phyloP scores from a whole-genome alignment of 2,329 filamentous ascomycete species.

The Colletotrichum kahawae region DNA sequence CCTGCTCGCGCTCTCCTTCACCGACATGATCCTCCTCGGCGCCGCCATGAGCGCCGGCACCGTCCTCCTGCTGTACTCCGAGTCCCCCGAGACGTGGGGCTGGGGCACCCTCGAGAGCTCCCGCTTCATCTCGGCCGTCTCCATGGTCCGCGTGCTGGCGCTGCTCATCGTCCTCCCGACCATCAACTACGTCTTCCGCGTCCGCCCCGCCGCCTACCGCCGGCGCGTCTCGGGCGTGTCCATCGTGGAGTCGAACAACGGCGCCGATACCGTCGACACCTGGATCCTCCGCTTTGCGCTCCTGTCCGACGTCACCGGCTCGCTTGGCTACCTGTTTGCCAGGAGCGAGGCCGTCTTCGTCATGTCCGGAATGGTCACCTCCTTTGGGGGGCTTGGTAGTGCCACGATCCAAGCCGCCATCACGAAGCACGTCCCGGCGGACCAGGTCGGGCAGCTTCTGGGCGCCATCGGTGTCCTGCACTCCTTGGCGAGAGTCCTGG shows the following conservation, averaged over 20 bases:
- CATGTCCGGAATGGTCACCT: constrained; percentile 72
- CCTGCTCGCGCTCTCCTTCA: constrained; percentile 77
- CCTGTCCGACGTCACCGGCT: constrained; percentile 77
- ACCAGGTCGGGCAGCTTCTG: constrained; percentile 84
- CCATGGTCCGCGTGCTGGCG: constrained; percentile 74
- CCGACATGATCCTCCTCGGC: constrained; percentile 84
- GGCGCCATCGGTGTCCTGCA: constrained; percentile 88
- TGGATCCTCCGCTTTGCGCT: constrained; percentile 77
- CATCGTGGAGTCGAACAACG: constrained; percentile 58
- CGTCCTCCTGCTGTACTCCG: constrained; percentile 85
- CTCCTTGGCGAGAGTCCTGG: constrained; percentile 77
- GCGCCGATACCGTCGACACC: constrained; percentile 80
- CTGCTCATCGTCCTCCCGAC: constrained; percentile 78
- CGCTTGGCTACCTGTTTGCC: constrained; percentile 74
- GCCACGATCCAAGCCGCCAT: constrained; percentile 84
- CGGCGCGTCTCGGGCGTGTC: constrained; percentile 41
- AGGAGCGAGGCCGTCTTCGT: constrained; percentile 70
- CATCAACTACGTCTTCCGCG: constrained; percentile 77
- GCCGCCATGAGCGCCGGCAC: constrained; percentile 80
- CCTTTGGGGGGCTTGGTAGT: constrained; percentile 82
- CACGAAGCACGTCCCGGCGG: constrained; percentile 88
- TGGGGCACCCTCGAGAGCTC: constrained; percentile 86
- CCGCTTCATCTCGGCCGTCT: constrained; percentile 81
- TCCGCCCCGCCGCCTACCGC: constrained; percentile 50
- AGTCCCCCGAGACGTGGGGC: constrained; percentile 76